phyloP scores from a whole-genome alignment of 768 basidiomycete genomes.

The Termitomyces sp. region DNA sequence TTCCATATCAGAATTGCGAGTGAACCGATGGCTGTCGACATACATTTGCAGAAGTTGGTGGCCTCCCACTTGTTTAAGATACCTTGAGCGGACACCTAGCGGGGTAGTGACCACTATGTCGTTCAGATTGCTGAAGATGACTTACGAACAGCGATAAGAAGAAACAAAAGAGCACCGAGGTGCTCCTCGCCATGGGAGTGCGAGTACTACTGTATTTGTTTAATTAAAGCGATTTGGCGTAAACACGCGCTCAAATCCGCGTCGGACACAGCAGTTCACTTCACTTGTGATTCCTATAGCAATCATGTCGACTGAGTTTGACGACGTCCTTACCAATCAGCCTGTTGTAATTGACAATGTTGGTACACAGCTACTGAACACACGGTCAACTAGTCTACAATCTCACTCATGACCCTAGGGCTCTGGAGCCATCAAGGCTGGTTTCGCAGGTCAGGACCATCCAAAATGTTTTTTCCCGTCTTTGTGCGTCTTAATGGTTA shows the following conservation, averaged over 20 bases:
- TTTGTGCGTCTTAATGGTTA: slow-evolving; percentile 68
- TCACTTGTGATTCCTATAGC: background rate
- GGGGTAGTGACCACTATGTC: background rate
- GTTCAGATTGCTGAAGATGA: background rate
- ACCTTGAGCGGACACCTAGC: slow-evolving; percentile 29
- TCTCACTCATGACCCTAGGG: slow-evolving; percentile 50
- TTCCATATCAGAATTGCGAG: background rate
- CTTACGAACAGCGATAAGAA: slow-evolving; percentile 20
- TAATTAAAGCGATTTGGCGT: background rate
- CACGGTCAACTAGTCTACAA: slow-evolving; percentile 15
- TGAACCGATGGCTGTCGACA: slow-evolving; percentile 10
- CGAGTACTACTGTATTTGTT: background rate
- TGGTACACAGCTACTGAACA: slow-evolving; percentile 22
- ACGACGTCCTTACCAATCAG: slow-evolving; percentile 95
- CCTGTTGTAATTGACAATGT: slow-evolving; percentile 99
- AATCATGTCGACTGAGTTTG: slow-evolving; percentile 79
- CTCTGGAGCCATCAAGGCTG: slow-evolving; percentile 97
- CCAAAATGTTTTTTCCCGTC: slow-evolving; percentile 99
- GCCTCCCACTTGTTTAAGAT: slow-evolving; percentile 77
- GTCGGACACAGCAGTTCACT: slow-evolving; percentile 8
- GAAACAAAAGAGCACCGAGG: slow-evolving; percentile 4
- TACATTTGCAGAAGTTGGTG: slow-evolving; percentile 90
- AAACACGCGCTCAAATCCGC: slow-evolving; percentile 5
- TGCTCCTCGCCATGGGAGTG: slow-evolving; percentile 8
- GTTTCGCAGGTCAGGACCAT: slow-evolving; percentile 98